phyloP scores from a whole-genome alignment of 2,329 filamentous ascomycete species.

The Pestalotiopsis sp. region DNA sequence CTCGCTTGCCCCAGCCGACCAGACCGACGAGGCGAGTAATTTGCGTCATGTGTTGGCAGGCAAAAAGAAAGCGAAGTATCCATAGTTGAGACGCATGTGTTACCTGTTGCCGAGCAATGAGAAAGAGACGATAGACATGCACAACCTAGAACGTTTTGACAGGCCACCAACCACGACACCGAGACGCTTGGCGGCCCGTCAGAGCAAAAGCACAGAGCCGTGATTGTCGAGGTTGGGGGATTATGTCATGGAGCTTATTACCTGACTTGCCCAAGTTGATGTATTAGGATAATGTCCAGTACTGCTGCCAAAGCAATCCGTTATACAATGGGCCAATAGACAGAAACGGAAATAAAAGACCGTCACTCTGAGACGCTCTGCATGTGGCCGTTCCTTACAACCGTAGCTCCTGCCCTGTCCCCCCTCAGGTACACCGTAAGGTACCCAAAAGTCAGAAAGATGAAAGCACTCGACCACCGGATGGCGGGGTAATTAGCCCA shows the following conservation, averaged over 20 bases:
- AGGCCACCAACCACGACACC: neutral
- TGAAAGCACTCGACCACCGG: neutral
- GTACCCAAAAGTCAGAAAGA: neutral
- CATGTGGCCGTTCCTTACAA: neutral
- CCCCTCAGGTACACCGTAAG: neutral
- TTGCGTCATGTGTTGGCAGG: neutral
- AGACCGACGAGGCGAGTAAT: neutral
- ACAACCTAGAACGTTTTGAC: constrained; percentile 3
- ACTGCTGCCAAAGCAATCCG: neutral
- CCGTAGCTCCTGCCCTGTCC: neutral
- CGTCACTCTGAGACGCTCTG: neutral
- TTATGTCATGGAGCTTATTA: neutral
- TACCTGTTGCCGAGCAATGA: neutral
- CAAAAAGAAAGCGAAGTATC: neutral
- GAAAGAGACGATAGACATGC: neutral
- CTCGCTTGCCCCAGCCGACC: neutral
- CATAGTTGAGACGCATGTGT: neutral
- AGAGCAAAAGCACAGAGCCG: neutral
- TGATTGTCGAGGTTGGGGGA: neutral
- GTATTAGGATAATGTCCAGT: neutral
- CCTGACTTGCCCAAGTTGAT: neutral
- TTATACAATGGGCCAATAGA: neutral
- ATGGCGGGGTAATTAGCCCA: neutral
- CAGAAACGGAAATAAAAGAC: neutral
- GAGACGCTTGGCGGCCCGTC: neutral